A percentile compares a stretch with the other conserved stretches of the same genome.
These are phyloP conservation scores for Emydomyces testavorans DNA, from an alignment of 2,329 filamentous ascomycete genomes.

Conservation along the genomic window DNA sequence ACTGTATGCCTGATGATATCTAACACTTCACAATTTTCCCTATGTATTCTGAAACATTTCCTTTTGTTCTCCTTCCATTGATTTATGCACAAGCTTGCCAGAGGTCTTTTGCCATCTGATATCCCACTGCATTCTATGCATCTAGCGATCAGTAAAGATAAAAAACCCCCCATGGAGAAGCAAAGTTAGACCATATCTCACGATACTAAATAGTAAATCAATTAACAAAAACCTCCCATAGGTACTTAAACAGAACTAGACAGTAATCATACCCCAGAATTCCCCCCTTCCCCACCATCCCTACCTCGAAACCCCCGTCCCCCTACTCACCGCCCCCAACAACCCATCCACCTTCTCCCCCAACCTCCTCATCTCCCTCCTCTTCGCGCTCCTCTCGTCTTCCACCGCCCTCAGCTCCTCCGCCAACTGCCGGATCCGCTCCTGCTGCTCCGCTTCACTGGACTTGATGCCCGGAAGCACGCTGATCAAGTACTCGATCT, in stretches of 20 bases:
- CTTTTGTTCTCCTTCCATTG: neutral
- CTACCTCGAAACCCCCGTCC: constrained; percentile 23
- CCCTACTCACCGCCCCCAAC: constrained; percentile 31
- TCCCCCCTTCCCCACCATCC: no score
- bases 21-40: neutral
- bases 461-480: constrained; percentile 37
- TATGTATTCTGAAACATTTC: neutral
- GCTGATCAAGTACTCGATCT: constrained; percentile 40
- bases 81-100: no score
- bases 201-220: neutral
- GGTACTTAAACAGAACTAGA: no score
- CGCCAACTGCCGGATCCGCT: constrained; percentile 34
- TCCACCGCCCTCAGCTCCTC: constrained; percentile 36
- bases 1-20: constrained; percentile 3
- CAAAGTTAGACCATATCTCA: neutral
- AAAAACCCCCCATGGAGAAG: no score
- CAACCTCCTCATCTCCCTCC: constrained; percentile 33
- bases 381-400: constrained; percentile 32
- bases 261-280: no score
- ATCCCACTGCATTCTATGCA: no score
- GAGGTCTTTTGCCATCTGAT: no score
- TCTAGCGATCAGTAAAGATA: no score
- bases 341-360: constrained; percentile 34
- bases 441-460: constrained; percentile 36
- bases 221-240: neutral